Evolutionary conservation across 2,329 filamentous ascomycete species (phyloP).

Genomic region (Zymoseptoria tritici): DNA sequence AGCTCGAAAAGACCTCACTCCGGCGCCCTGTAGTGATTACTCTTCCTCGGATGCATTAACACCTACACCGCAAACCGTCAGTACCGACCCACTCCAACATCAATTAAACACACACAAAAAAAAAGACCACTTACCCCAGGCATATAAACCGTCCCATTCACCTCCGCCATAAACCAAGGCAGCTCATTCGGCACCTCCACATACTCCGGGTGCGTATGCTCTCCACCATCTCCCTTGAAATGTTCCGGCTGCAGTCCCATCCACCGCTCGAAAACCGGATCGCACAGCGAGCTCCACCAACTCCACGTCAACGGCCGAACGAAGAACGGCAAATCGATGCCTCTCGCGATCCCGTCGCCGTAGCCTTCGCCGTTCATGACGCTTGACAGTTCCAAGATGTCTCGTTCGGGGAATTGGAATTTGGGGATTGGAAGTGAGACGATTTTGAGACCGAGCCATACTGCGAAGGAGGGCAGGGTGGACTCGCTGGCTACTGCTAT

Average conservation of each 20-base stretch:
- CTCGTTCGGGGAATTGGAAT: conserved; percentile 25
- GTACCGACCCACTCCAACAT: background rate
- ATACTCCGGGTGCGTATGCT: background rate
- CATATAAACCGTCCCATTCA: conserved; percentile 28
- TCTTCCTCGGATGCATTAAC: conserved; percentile 35
- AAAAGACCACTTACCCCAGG: conserved; percentile 18
- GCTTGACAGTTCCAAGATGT: conserved; percentile 16
- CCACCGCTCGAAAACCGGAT: conserved; percentile 31
- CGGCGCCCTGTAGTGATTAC: conserved; percentile 7
- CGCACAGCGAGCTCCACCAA: conserved; percentile 31
- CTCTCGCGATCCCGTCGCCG: conserved; percentile 11
- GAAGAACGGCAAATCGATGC: conserved; percentile 24
- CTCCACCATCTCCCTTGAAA: background rate
- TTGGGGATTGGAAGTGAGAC: conserved; percentile 33
- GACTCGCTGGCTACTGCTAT: conserved; percentile 31
- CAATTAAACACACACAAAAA: no score
- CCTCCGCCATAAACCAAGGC: conserved; percentile 23
- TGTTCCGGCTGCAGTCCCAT: conserved; percentile 17
- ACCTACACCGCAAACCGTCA: conserved; percentile 16
- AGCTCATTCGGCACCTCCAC: conserved; percentile 16
- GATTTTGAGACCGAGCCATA: conserved; percentile 36
- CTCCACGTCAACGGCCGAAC: conserved; percentile 14
- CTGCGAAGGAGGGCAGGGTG: conserved; percentile 31
- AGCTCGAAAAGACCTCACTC: background rate
- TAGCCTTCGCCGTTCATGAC: conserved; percentile 27